phyloP scores from a whole-genome alignment of 768 basidiomycete species.

The Strobilomyces echinocephalus region DNA sequence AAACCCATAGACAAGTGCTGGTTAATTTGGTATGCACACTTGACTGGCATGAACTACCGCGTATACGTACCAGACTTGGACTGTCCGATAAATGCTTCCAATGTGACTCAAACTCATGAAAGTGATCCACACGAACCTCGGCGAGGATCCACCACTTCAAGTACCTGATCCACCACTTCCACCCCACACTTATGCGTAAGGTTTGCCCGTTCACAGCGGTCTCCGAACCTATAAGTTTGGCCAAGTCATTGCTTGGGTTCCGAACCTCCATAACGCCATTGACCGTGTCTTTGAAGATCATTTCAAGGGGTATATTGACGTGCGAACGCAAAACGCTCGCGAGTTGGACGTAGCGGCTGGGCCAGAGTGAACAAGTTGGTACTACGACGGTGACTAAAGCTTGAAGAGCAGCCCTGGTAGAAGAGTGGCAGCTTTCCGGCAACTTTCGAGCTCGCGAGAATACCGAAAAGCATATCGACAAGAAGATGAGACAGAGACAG shows the following conservation, averaged over 20 bases:
- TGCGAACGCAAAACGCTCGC: constrained; percentile 23
- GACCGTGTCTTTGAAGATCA: constrained; percentile 35
- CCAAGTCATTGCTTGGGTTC: constrained; percentile 35
- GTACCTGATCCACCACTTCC: constrained; percentile 31
- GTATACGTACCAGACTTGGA: constrained; percentile 22
- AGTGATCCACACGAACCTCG: constrained; percentile 17
- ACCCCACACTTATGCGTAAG: constrained; percentile 31
- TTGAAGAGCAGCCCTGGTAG: constrained; percentile 25
- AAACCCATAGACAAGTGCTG: neutral
- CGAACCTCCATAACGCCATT: constrained; percentile 43
- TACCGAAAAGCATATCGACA: constrained; percentile 1
- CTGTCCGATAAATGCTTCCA: constrained; percentile 1
- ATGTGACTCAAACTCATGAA: constrained; percentile 1
- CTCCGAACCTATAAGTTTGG: constrained; percentile 33
- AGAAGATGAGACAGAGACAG: constrained; percentile 9
- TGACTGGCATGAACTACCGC: neutral
- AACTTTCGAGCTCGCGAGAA: constrained; percentile 4
- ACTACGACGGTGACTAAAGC: constrained; percentile 40
- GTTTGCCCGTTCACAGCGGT: constrained; percentile 36
- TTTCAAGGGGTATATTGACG: constrained; percentile 31
- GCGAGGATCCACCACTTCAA: constrained; percentile 32
- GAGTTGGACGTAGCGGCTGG: constrained; percentile 32
- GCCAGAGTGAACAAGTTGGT: constrained; percentile 44
- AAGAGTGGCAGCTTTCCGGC: constrained; percentile 6
- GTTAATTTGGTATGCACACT: neutral